Percentiles rank a stretch among this genome's conserved stretches.
Evolutionary conservation across 202 grass and related monocot species (phyloP).

Genomic region (Carex sylvatica): DNA sequence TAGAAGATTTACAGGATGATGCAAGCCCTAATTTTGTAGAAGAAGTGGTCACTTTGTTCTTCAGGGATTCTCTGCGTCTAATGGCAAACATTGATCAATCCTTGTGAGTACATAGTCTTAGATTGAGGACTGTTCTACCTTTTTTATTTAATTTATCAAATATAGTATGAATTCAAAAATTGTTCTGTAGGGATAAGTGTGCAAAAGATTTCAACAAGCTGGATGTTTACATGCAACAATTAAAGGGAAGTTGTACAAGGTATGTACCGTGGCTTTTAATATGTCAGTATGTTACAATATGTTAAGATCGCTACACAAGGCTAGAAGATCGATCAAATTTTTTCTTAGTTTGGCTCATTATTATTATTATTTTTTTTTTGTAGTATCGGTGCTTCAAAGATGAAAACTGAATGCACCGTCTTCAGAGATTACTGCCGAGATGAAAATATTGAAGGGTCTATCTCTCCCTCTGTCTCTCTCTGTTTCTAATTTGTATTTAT

Average conservation of each 20-base stretch:
- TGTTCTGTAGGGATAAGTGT: constrained; percentile 58
- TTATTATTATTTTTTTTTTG: constrained; percentile 29
- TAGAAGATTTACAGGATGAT: constrained; percentile 97
- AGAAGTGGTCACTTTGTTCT: constrained; percentile 88
- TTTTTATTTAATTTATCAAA: constrained; percentile 32
- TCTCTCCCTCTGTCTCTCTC: constrained; percentile 34
- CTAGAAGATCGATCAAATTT: neutral
- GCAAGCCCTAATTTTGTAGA: constrained; percentile 90
- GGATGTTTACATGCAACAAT: constrained; percentile 84
- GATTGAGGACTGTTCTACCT: constrained; percentile 20
- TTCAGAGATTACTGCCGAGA: constrained; percentile 69
- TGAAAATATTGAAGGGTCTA: constrained; percentile 71
- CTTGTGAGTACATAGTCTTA: constrained; percentile 47
- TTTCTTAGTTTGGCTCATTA: constrained; percentile 20
- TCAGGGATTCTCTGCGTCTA: constrained; percentile 77
- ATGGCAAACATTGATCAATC: constrained; percentile 88
- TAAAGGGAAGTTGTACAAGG: constrained; percentile 90
- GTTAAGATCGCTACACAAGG: constrained; percentile 15
- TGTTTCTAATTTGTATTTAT: constrained; percentile 7
- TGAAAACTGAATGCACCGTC: constrained; percentile 80
- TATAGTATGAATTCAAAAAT: constrained; percentile 10
- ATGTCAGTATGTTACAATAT: neutral
- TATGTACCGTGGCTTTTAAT: constrained; percentile 31
- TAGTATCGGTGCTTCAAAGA: constrained; percentile 97
- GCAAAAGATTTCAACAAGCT: constrained; percentile 80